Evolutionary conservation across 306 rosid genomes (phyloP), one percentile per base, ranked within the genome.

Genomic region (Acmispon strigosus): DNA sequence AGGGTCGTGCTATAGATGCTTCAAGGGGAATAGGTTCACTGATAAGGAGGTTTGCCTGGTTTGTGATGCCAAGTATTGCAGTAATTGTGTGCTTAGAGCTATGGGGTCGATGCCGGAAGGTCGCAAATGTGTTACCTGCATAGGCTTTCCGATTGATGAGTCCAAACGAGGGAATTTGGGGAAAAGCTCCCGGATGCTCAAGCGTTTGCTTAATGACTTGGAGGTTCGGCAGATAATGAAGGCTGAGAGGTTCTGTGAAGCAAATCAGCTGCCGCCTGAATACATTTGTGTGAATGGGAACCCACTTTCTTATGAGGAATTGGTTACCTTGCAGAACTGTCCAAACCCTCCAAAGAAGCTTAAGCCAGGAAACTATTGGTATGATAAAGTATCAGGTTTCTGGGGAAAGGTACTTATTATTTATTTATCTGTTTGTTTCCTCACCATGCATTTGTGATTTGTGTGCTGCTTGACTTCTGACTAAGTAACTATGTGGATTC

Each of bases 71-170:
- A 95, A 95, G 76, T 95, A 95, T 84, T 95, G 99, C 47, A 83
- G 92, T 70, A 79, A 82, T 56, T 95, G 99, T 65, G 97, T 95
- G 79, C 97, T 95, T 51, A 82, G 99, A 87, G 99, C 97, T n/a
- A 95, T 95, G 99, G 99, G 99, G 58, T 95, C 99, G 1, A 95
- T 95, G 99, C 99, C 99, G 0, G 97, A 95, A 84, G 99, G 99
- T 54, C 82, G 99, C 51, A 95, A 95, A 74, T 95, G 99, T 77
- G 97, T 95, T 17, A 78, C 87, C 47, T 95, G 99, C 73, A 95
- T 95, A 48, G 96, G 99, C 5, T 82, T 53, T 76, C 77, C 96
- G 0, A 89, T 95, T 53, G 96, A 95, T 0, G 99, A 95, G 76
- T 43, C 73, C 0, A 95, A 86, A 53, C 79, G 99, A 77, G 86